A percentile compares a stretch with the other conserved stretches of the same genome.
phyloP scores from a whole-genome alignment of 139 green algal genomes.

The Chlorella sp. region DNA sequence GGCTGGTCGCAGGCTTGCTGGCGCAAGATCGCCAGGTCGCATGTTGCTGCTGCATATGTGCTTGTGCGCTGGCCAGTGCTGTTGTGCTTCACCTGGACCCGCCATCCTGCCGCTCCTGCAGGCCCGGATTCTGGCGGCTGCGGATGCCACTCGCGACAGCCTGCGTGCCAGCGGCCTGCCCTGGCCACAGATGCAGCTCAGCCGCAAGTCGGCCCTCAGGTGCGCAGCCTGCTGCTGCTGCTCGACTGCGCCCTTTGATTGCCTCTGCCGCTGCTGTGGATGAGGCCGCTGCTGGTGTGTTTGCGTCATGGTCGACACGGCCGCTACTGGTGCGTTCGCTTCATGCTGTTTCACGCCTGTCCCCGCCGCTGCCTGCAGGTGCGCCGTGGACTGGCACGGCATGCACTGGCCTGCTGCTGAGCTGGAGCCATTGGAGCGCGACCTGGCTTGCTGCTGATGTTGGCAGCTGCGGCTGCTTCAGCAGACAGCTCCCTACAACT shows the following conservation, averaged over 20 bases:
- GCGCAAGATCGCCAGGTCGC: no score
- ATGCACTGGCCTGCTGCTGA: neutral
- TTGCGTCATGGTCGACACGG: no score
- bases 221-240: neutral
- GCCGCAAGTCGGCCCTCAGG: constrained; percentile 30
- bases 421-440: neutral
- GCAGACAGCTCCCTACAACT: no score
- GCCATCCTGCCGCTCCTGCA: no score
- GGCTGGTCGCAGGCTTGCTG: neutral
- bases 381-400: constrained; percentile 21
- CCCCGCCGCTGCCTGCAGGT: constrained; percentile 6
- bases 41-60: no score
- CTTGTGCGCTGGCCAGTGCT: no score
- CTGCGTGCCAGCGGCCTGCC: neutral
- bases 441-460: neutral
- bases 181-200: constrained; percentile 17
- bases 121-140: neutral
- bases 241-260: no score
- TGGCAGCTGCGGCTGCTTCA: no score
- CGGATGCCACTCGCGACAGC: neutral
- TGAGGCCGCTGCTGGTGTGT: neutral
- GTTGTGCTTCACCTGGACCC: no score
- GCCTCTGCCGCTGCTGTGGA: neutral
- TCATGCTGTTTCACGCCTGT: neutral
- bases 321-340: neutral